Evolutionary conservation across 768 basidiomycete species (phyloP), one percentile per base, ranked within the genome.

Genomic region (Tylopilus plumbeoviolaceoides): DNA sequence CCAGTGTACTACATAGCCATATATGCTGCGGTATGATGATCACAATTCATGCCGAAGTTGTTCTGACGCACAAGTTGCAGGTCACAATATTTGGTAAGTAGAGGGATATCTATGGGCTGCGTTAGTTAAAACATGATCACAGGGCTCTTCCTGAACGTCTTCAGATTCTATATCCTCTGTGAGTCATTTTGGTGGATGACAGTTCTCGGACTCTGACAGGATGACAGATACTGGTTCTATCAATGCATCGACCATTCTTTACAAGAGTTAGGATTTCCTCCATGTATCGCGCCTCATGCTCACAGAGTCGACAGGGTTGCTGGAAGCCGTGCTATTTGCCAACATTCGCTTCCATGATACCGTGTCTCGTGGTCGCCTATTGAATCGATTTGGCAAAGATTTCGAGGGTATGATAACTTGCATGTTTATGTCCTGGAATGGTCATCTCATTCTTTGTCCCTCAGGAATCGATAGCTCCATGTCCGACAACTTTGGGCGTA

Each of bases 301-400:
- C 36, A 67, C 17, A 4, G 5, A 15, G 33, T 36, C 25, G 11
- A 43, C 23, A 59, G 81, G 75, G 33, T 76, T 95, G 36, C 72
- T 95, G 25, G 87, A 95, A 63, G 69, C 84, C 1, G 85, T 95
- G 3, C 73, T 97, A 1, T 94, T 94, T 62, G 90, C 93, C 8
- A 82, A 91, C 43, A 85, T 95, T 51, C 82, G 93, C 39, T 95
- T 97, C 77, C 94, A 95, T 60, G 94, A 97, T 63, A 97, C 93
- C 0, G 81, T 91, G 2, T 90, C 87, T 47, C 82, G 91, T 35
- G 94, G 94, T 6, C 82, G 92, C 2, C 72, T 90, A 10, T 69
- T 94, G 35, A 91, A 94, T 59, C 75, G 91, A 43, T 88, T 89
- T 57, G 92, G 93, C 40, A 95, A 95, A 67, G 93, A 95, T 64